A percentile compares a stretch with the other conserved stretches of the same genome.
Evolutionary conservation across 2,329 filamentous ascomycete genomes (phyloP).

Genomic region (Pestalotiopsis sp.): DNA sequence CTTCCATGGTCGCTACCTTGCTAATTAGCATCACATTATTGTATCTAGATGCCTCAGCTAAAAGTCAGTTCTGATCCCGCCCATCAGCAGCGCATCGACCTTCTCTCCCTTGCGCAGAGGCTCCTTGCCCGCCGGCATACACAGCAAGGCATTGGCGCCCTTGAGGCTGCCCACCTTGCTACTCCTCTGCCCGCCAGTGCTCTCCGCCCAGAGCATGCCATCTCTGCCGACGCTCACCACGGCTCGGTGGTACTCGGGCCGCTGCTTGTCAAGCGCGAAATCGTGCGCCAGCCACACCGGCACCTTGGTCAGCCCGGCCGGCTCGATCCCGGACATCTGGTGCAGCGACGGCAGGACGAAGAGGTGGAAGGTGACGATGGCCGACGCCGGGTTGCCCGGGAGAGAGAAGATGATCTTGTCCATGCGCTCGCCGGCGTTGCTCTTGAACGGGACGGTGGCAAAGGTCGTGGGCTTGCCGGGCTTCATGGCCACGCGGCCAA

Average conservation of each 20-base stretch:
- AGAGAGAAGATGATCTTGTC: slow-evolving; percentile 82
- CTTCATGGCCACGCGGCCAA: slow-evolving; percentile 96
- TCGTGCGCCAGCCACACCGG: slow-evolving; percentile 73
- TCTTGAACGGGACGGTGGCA: slow-evolving; percentile 76
- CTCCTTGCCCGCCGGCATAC: slow-evolving; percentile 68
- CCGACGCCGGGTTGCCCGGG: slow-evolving; percentile 91
- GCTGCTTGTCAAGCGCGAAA: slow-evolving; percentile 71
- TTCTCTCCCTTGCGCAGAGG: slow-evolving; percentile 68
- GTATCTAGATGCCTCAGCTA: background rate
- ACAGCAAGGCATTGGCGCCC: slow-evolving; percentile 84
- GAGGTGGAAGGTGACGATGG: slow-evolving; percentile 89
- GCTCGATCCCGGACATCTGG: slow-evolving; percentile 69
- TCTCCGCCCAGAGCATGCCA: slow-evolving; percentile 72
- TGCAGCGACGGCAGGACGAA: slow-evolving; percentile 91
- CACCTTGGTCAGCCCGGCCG: slow-evolving; percentile 71
- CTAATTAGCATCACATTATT: background rate
- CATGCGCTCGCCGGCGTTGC: slow-evolving; percentile 58
- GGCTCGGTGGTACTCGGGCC: slow-evolving; percentile 90
- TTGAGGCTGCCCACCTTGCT: slow-evolving; percentile 87
- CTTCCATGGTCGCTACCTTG: background rate
- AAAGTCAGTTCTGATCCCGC: slow-evolving; percentile 29
- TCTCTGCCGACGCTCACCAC: slow-evolving; percentile 67
- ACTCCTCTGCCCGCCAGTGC: slow-evolving; percentile 89
- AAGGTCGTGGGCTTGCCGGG: slow-evolving; percentile 98
- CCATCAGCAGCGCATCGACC: slow-evolving; percentile 82